Conservation (phyloP, 2,329 filamentous ascomycete genomes). For the Diaporthe eres region DNA sequence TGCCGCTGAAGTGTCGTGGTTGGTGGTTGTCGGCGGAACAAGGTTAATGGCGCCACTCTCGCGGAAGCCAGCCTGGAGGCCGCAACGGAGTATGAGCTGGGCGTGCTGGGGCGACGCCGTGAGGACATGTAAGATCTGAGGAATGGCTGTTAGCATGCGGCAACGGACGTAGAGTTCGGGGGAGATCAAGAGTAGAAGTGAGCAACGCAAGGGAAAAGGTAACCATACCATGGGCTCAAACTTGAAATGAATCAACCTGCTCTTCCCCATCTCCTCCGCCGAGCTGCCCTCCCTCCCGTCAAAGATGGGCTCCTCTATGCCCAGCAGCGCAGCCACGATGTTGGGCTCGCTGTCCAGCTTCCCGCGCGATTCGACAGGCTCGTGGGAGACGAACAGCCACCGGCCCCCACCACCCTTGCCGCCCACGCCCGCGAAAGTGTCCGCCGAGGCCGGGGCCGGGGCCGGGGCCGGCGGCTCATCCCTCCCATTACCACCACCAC, state of each 20-base stretch:
- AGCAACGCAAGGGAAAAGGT: no score
- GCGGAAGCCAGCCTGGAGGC: conserved; percentile 86
- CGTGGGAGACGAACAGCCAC: conserved; percentile 93
- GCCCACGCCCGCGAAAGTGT: conserved; percentile 72
- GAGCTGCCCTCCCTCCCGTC: conserved; percentile 41
- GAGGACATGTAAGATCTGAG: conserved; percentile 88
- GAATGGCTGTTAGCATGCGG: conserved; percentile 3
- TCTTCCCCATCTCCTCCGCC: conserved; percentile 47
- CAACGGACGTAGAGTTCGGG: not conserved
- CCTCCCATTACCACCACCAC: conserved; percentile 32
- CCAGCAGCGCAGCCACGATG: conserved; percentile 53
- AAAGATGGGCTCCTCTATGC: conserved; percentile 51
- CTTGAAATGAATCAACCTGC: conserved; percentile 83
- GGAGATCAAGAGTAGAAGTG: not conserved
- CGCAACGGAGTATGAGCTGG: conserved; percentile 81
- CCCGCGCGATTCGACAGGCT: conserved; percentile 65
- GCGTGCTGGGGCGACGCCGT: conserved; percentile 82
- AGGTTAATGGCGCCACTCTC: conserved; percentile 88
- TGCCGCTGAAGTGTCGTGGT: conserved; percentile 50
- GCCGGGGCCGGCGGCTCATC: conserved; percentile 40
- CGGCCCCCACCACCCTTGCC: conserved; percentile 88
- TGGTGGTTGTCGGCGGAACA: conserved; percentile 43
- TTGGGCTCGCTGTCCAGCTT: conserved; percentile 42
- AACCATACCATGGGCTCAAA: conserved; percentile 91
- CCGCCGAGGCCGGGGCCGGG: conserved; percentile 45